These are phyloP conservation scores for Torulaspora franciscae DNA, from an alignment of 805 yeast species.

Conservation along the genomic window DNA sequence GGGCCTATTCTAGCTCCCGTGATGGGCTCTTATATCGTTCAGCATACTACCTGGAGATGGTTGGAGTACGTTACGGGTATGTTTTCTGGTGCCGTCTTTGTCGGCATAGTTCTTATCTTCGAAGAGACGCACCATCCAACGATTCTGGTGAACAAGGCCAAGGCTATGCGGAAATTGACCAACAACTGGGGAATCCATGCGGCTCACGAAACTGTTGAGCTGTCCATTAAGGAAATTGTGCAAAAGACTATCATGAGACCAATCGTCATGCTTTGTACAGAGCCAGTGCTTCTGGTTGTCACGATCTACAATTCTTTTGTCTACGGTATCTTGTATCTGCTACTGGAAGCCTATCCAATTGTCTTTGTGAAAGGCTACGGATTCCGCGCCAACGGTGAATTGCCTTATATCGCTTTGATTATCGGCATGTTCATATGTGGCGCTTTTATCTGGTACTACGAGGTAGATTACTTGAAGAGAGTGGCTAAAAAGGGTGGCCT, in stretches of 20 bases:
- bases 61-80: slow-evolving; percentile 66
- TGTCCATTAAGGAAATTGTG: slow-evolving; percentile 53
- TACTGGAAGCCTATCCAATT: slow-evolving; percentile 71
- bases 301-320: slow-evolving; percentile 72
- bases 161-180: slow-evolving; percentile 55
- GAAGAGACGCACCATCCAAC: slow-evolving; percentile 73
- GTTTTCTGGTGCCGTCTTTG: slow-evolving; percentile 41
- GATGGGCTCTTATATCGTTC: slow-evolving; percentile 63
- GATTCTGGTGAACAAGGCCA: slow-evolving; percentile 59
- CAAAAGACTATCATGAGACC: slow-evolving; percentile 67
- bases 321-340: slow-evolving; percentile 71
- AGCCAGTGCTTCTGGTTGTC: slow-evolving; percentile 66
- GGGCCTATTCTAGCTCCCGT: slow-evolving; percentile 86
- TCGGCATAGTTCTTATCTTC: slow-evolving; percentile 39
- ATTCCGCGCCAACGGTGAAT: slow-evolving; percentile 47
- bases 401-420: slow-evolving; percentile 75
- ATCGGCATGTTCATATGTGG: slow-evolving; percentile 65
- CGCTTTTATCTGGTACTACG: slow-evolving; percentile 45
- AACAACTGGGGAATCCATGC: slow-evolving; percentile 83
- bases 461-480: slow-evolving; percentile 46
- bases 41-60: slow-evolving; percentile 81
- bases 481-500: slow-evolving; percentile 51
- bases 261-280: slow-evolving; percentile 55
- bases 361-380: slow-evolving; percentile 61
- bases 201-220: slow-evolving; percentile 60